Conservation (phyloP, 2,329 filamentous ascomycete species). For the Alternaria novae-zelandiae region DNA sequence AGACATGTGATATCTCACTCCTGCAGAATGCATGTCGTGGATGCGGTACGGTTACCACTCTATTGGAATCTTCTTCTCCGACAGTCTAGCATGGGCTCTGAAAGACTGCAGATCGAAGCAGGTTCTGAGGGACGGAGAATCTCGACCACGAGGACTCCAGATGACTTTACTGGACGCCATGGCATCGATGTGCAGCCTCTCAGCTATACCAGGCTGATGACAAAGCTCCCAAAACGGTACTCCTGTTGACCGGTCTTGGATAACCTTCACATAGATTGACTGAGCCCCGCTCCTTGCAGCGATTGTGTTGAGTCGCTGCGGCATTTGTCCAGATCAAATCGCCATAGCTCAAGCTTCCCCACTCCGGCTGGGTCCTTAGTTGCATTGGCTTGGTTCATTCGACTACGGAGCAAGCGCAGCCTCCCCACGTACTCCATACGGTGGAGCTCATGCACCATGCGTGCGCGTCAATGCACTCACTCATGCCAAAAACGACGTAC, state of each 20-base stretch:
- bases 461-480: slow-evolving; percentile 6
- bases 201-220: not conserved
- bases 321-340: not conserved
- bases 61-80: not conserved
- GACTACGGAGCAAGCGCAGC: slow-evolving; percentile 1
- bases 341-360: not conserved
- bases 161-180: not conserved
- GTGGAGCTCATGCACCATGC: slow-evolving; percentile 1
- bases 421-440: not conserved
- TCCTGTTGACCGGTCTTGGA: not conserved
- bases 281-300: not conserved
- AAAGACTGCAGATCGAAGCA: not conserved
- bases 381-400: not conserved
- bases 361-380: not conserved
- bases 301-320: not conserved
- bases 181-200: not conserved
- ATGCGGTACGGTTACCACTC: not conserved
- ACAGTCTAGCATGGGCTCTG: not conserved
- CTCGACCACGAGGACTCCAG: not conserved
- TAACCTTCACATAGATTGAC: not conserved
- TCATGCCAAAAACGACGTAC: not conserved
- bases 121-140: not conserved
- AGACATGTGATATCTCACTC: not conserved
- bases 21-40: not conserved
- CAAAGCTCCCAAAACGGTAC: not conserved